These are phyloP conservation scores for Cucumis melo DNA, from an alignment of 306 rosid species.

Conservation along the genomic window DNA sequence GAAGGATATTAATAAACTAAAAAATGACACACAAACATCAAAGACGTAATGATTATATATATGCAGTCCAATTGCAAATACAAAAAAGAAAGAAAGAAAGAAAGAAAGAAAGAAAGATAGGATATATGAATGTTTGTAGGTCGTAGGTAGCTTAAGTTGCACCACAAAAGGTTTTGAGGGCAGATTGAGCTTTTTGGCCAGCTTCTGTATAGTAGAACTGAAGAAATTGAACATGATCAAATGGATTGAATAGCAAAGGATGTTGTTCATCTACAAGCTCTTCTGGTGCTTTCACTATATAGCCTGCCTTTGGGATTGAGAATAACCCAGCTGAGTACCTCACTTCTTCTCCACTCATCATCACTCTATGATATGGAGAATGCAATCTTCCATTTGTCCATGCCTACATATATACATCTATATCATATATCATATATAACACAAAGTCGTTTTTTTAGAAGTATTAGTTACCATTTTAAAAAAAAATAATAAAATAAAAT, in stretches of 20 bases:
- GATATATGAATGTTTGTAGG: too few relatives aligned
- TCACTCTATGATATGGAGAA: conserved; percentile 49
- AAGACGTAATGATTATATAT: too few relatives aligned
- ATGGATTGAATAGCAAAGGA: conserved; percentile 52
- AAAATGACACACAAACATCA: too few relatives aligned
- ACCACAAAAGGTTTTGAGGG: conserved; percentile 48
- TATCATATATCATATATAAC: too few relatives aligned
- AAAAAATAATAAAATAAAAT: too few relatives aligned
- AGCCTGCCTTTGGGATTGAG: conserved; percentile 45
- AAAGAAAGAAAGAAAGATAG: too few relatives aligned
- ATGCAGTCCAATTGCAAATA: background rate
- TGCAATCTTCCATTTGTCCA: conserved; percentile 60
- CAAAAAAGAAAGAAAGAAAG: too few relatives aligned
- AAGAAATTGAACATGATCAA: conserved; percentile 38
- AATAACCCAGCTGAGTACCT: conserved; percentile 51
- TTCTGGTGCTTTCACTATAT: conserved; percentile 33
- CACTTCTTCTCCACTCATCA: conserved; percentile 51
- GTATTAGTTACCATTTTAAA: too few relatives aligned
- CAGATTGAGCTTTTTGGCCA: conserved; percentile 28
- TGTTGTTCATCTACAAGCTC: conserved; percentile 61
- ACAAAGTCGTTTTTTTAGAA: too few relatives aligned
- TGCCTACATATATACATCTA: conserved; percentile 24
- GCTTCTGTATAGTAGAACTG: conserved; percentile 22
- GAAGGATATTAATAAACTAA: too few relatives aligned
- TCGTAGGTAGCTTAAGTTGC: too few relatives aligned